These are phyloP conservation scores for Dactylellina drechsleri DNA, from an alignment of 2,329 filamentous ascomycete species.

Conservation along the genomic window DNA sequence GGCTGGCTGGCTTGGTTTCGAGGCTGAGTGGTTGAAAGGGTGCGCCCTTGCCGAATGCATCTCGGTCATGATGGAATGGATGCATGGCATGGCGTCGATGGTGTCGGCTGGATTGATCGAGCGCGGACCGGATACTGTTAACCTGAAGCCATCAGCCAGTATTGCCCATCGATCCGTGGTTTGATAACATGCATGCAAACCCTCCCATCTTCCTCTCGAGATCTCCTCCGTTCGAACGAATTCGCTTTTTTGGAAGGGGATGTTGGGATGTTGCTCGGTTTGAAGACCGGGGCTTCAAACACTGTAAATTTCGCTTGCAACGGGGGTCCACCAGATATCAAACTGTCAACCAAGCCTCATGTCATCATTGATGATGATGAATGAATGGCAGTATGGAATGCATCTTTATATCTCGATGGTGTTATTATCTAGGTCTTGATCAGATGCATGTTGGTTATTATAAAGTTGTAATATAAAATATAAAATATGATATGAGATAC, in stretches of 20 bases:
- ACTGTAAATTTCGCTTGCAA: conserved; percentile 36
- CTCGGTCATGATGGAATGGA: too few relatives aligned
- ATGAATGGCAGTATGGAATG: neutral
- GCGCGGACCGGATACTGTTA: neutral
- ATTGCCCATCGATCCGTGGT: too few relatives aligned
- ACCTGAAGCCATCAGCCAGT: conserved; percentile 13
- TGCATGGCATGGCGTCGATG: neutral
- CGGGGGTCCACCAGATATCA: neutral
- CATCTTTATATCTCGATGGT: too few relatives aligned
- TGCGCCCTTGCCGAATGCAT: too few relatives aligned
- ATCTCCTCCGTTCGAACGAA: too few relatives aligned
- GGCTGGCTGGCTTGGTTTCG: neutral
- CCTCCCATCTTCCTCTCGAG: too few relatives aligned
- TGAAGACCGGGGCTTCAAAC: conserved; percentile 47
- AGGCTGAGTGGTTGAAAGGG: neutral
- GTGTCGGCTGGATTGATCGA: neutral
- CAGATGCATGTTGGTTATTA: neutral
- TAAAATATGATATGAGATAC: neutral
- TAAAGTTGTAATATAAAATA: neutral
- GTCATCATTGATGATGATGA: neutral
- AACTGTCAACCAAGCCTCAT: neutral
- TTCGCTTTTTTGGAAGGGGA: too few relatives aligned
- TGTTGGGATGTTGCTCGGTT: conserved; percentile 26
- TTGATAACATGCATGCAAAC: too few relatives aligned
- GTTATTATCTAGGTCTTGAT: too few relatives aligned